Evolutionary conservation across 805 yeast species (phyloP), one percentile per base, ranked within the genome.

Genomic region (Starmerella scarabaei): DNA sequence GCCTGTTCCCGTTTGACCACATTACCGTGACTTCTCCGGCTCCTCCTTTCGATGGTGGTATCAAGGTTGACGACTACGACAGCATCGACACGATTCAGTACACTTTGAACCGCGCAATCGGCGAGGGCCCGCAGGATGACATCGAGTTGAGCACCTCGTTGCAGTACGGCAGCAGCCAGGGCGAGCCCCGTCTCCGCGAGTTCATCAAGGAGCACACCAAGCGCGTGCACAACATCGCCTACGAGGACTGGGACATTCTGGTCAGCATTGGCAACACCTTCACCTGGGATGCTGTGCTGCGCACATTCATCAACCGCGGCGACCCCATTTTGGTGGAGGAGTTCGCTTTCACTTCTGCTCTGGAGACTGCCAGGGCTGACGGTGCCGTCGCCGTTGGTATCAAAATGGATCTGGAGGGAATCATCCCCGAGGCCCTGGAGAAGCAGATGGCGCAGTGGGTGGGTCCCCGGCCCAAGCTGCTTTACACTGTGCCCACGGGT

Each of bases 401-500:
- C 11, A 72, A 75, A 48, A 75, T 86, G 68, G 96, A 88, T 56
- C 69, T 69, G 19, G 67, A 70, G 45, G 97, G 97, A 46, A 68
- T 84, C 37, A 61, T 77, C 38, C 93, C 94, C 12, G 78, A 73
- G 44, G 71, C 72, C 36, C 65, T 88, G 40, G 86, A 68, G 29
- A 51, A 58, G 9, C 60, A 77, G 38, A 63, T 88, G 53, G 71
- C 68, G 45, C 65, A 70, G 56, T 86, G 96, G 96, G 66, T 61
- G 29, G 62, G 61, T 6, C 38, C 39, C 4, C 41, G 35, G 61
- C 97, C 97, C 50, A 84, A 80, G 61, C 65, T 88, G 44, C 67
- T 88, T 52, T 91, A 91, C 72, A 77, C 91, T 30, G 83, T 88
- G 53, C 79, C 91, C 50, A 91, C 97, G 7, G 98, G 98, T 47